Evolutionary conservation across 805 yeast genomes (phyloP), one percentile per base, ranked within the genome.

Genomic region (Cyberlindnera japonica): DNA sequence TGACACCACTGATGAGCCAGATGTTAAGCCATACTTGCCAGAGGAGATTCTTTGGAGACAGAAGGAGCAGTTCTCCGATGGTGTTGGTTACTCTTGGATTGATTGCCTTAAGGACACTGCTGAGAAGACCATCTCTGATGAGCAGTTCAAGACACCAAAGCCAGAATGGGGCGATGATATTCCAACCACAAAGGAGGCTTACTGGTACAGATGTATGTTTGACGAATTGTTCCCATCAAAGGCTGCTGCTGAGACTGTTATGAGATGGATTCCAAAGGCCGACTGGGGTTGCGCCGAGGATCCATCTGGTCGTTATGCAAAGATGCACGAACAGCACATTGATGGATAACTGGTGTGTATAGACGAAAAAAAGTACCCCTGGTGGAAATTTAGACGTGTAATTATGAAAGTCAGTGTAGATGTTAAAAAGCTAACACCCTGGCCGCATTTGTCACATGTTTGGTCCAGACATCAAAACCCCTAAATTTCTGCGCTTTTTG

Each of bases 251-350:
- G 71, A 80, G 29, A 93, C 99, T 15, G 99, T 93, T 45, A 89
- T 87, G 97, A 84, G 99, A 77, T 93, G 99, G 99, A 70, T 93
- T 68, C 99, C 99, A 64, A 93, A 93, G 77, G 98, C 98, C 49
- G 99, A 93, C 67, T 93, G 99, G 99, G 99, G 99, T 53, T 93
- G 99, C 71, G 89, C 90, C 60, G 96, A 83, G 58, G 99, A 93
- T 68, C 99, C 99, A 40, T 85, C 96, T 41, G 99, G 99, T 52
- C 86, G 99, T 72, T 91, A 74, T 62, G 97, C 95, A 54, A 79
- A 85, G 71, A 79, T 84, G 55, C 99, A 93, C 66, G 90, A 85
- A 41, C 64, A 82, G 56, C 77, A 82, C 50, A 76, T 81, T 46
- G 62, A 60, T 26, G 24, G n/a, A 6, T 27, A n/a, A n/a, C n/a